Evolutionary conservation across 805 yeast species (phyloP).

Genomic region (Kodamaea leandrae): DNA sequence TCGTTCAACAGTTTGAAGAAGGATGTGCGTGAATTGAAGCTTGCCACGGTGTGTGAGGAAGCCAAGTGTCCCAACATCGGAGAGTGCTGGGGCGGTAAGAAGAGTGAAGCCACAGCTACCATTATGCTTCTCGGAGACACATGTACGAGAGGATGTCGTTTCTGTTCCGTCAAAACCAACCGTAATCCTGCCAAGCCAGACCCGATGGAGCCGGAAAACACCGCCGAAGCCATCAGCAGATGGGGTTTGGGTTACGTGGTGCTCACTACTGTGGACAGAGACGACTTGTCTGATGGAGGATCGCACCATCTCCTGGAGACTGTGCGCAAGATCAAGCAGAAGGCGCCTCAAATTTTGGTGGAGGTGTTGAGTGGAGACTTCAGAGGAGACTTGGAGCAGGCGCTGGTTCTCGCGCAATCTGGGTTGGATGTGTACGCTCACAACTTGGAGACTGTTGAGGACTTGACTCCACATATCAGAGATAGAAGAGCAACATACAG

Average conservation of each 20-base stretch:
- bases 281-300: constrained; percentile 92
- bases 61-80: constrained; percentile 99
- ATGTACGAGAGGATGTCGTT: constrained; percentile 98
- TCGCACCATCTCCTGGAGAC: constrained; percentile 88
- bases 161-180: constrained; percentile 94
- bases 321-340: constrained; percentile 75
- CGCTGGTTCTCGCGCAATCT: constrained; percentile 71
- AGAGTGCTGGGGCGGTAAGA: constrained; percentile 98
- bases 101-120: constrained; percentile 93
- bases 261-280: constrained; percentile 95
- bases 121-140: constrained; percentile 98
- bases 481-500: constrained; percentile 95
- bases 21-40: constrained; percentile 82
- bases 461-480: constrained; percentile 87
- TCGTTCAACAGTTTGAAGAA: constrained; percentile 75
- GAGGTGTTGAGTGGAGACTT: constrained; percentile 96
- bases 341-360: constrained; percentile 87
- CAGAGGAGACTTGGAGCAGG: constrained; percentile 83
- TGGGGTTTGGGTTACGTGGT: constrained; percentile 99
- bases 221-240: constrained; percentile 94
- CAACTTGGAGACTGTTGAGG: constrained; percentile 95
- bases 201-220: constrained; percentile 95
- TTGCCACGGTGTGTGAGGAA: constrained; percentile 97
- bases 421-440: constrained; percentile 97
- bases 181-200: constrained; percentile 86